Evolutionary conservation across 2,329 filamentous ascomycete genomes (phyloP).

Genomic region (Trichocomaceae sp.): DNA sequence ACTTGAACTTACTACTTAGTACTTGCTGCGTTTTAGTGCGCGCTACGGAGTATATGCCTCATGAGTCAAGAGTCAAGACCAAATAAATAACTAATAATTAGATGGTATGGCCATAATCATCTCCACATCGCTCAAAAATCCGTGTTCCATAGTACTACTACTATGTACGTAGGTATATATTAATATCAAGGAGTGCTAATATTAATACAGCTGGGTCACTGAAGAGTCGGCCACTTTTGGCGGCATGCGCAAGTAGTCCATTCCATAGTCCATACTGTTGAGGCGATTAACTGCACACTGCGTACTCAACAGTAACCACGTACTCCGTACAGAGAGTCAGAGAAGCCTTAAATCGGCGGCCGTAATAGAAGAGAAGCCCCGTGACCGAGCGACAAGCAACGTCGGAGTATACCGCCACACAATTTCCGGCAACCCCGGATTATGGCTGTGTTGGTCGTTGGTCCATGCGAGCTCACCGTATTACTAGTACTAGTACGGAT

Average conservation of each 20-base stretch:
- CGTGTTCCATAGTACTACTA: too few relatives aligned
- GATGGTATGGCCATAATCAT: neutral
- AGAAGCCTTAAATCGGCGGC: neutral
- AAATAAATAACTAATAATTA: too few relatives aligned
- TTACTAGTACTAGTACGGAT: too few relatives aligned
- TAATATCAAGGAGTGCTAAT: too few relatives aligned
- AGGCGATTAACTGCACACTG: too few relatives aligned
- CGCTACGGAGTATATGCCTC: neutral
- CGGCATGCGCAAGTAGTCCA: neutral
- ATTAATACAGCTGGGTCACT: neutral
- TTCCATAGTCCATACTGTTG: too few relatives aligned
- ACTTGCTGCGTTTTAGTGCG: neutral
- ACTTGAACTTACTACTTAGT: too few relatives aligned
- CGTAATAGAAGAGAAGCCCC: neutral
- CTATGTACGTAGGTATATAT: too few relatives aligned
- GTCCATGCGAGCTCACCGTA: too few relatives aligned
- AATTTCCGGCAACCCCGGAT: constrained; percentile 10
- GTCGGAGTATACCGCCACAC: neutral
- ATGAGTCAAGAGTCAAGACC: neutral
- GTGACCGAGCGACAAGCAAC: neutral
- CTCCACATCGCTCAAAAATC: constrained; percentile 5
- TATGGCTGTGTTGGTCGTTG: neutral
- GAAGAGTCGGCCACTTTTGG: neutral
- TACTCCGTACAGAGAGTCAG: neutral
- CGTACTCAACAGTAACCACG: too few relatives aligned